These are phyloP conservation scores for Trichoderma semiorbis DNA, from an alignment of 2,329 filamentous ascomycete species.

Conservation along the genomic window DNA sequence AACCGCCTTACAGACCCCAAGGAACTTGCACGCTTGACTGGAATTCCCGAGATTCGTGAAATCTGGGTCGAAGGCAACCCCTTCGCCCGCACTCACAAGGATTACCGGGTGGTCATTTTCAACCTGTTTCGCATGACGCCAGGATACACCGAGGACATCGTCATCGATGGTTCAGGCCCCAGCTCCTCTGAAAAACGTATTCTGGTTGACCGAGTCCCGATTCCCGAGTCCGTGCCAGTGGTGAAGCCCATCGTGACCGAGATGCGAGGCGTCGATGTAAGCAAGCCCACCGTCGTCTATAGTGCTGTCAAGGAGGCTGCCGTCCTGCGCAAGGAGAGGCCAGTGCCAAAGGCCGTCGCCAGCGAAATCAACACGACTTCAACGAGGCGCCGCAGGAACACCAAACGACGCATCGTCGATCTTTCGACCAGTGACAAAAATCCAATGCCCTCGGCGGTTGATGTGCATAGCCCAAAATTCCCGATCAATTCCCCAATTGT, in stretches of 20 bases:
- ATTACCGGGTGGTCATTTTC: conserved; percentile 88
- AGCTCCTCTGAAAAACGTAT: conserved; percentile 82
- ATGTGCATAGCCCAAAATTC: conserved; percentile 25
- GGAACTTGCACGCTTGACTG: conserved; percentile 83
- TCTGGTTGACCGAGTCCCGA: conserved; percentile 75
- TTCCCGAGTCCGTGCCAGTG: conserved; percentile 72
- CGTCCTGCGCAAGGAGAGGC: conserved; percentile 59
- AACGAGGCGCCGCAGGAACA: conserved; percentile 56
- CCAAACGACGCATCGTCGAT: conserved; percentile 63
- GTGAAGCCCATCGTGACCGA: conserved; percentile 67
- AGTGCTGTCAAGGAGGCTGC: conserved; percentile 47
- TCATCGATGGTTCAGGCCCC: conserved; percentile 81
- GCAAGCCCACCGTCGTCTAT: conserved; percentile 62
- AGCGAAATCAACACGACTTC: conserved; percentile 58
- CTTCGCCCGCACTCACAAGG: conserved; percentile 80
- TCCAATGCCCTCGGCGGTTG: conserved; percentile 29
- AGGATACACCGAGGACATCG: conserved; percentile 84
- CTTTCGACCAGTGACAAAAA: conserved; percentile 52
- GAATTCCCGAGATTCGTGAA: conserved; percentile 86
- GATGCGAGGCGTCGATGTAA: conserved; percentile 60
- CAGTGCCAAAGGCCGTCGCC: conserved; percentile 48
- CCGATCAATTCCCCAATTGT: conserved; percentile 23
- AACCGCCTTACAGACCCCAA: conserved; percentile 88
- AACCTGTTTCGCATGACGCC: conserved; percentile 90
- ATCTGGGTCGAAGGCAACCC: conserved; percentile 92